Evolutionary conservation across 768 basidiomycete genomes (phyloP).

Genomic region (Russula brevipes): DNA sequence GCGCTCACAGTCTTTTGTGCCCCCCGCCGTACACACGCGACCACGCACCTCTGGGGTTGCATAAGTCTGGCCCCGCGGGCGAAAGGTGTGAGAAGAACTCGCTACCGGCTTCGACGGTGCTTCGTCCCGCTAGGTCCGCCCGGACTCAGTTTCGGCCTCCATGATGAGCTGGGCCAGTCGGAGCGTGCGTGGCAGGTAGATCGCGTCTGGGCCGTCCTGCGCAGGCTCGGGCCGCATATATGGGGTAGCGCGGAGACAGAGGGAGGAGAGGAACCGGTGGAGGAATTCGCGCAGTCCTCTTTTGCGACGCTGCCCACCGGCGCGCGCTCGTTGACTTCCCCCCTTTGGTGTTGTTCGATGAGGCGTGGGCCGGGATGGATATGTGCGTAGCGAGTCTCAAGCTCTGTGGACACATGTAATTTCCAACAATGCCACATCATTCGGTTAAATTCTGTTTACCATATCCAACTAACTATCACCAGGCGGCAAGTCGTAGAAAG

Average conservation of each 20-base stretch:
- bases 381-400: too few species aligned
- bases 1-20: conserved; percentile 54
- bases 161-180: conserved; percentile 35
- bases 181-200: conserved; percentile 38
- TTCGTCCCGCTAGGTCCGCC: conserved; percentile 51
- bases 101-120: conserved; percentile 36
- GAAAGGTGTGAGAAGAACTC: conserved; percentile 63
- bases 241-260: conserved; percentile 35
- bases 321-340: conserved; percentile 76
- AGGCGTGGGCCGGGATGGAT: conserved; percentile 93
- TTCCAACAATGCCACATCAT: too few species aligned
- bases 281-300: conserved; percentile 41
- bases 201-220: conserved; percentile 54
- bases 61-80: conserved; percentile 82
- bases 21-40: conserved; percentile 62
- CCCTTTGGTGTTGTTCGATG: conserved; percentile 78
- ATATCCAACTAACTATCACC: too few species aligned
- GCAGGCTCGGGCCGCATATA: conserved; percentile 53
- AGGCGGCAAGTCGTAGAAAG: too few species aligned
- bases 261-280: conserved; percentile 26
- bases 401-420: too few species aligned
- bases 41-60: conserved; percentile 80
- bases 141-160: conserved; percentile 46
- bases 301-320: conserved; percentile 67
- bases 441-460: too few species aligned